Evolutionary conservation across 495 filamentous ascomycete genomes (phyloP).

Genomic region (Penicillium waksmanii): DNA sequence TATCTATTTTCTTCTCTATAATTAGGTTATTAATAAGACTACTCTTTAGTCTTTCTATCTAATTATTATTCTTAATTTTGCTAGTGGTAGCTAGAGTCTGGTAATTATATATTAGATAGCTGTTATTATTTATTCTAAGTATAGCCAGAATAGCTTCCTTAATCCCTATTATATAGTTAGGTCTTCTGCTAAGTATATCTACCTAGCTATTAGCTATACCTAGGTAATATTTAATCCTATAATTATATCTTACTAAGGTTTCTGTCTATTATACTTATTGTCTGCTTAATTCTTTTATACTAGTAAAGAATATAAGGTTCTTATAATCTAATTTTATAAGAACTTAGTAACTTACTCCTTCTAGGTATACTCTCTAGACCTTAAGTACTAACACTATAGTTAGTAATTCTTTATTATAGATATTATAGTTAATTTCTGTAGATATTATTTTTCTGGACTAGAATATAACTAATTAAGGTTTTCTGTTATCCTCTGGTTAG

Average conservation of each 20-base stretch:
- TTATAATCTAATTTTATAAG: constrained; percentile 24
- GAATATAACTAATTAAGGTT: constrained; percentile 22
- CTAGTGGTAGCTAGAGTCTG: constrained; percentile 6
- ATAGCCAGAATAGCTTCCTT: constrained; percentile 16
- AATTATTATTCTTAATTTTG: constrained; percentile 5
- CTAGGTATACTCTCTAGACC: constrained; percentile 30
- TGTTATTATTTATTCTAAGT: constrained; percentile 12
- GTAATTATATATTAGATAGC: constrained; percentile 11
- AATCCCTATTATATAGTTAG: constrained; percentile 12
- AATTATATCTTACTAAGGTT: too few relatives aligned
- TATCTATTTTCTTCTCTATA: too few relatives aligned
- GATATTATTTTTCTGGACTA: constrained; percentile 27
- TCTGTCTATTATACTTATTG: constrained; percentile 18
- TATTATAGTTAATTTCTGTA: constrained; percentile 38
- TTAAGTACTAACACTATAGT: constrained; percentile 32
- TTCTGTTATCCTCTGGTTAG: background rate
- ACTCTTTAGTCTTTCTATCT: too few relatives aligned
- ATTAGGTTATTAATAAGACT: too few relatives aligned
- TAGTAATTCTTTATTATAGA: constrained; percentile 36
- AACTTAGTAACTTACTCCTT: constrained; percentile 14
- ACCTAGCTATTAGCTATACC: constrained; percentile 20
- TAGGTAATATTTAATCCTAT: constrained; percentile 18
- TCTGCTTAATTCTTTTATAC: constrained; percentile 19
- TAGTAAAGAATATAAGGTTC: constrained; percentile 26
- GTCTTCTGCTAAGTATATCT: constrained; percentile 16